Percentiles rank a stretch among this genome's conserved stretches.
These are phyloP conservation scores for Peronospora belbahrii DNA, from an alignment of 352 stramenopile species.

Conservation along the genomic window DNA sequence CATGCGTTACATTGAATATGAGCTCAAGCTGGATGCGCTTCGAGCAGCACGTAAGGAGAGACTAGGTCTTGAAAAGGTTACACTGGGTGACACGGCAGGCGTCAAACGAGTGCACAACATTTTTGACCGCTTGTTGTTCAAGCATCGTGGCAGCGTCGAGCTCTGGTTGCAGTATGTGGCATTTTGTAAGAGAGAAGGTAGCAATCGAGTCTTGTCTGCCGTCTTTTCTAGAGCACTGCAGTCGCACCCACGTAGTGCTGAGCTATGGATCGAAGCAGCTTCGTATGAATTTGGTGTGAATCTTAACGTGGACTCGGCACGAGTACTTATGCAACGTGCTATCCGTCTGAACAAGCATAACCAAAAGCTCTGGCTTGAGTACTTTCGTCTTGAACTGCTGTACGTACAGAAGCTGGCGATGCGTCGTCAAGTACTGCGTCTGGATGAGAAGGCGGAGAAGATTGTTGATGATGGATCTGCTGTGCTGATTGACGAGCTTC, in stretches of 20 bases:
- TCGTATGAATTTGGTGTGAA: slow-evolving; percentile 87
- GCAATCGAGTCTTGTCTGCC: slow-evolving; percentile 57
- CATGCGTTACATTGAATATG: slow-evolving; percentile 91
- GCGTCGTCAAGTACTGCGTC: slow-evolving; percentile 67
- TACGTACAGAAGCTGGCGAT: slow-evolving; percentile 87
- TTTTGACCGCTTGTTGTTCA: slow-evolving; percentile 82
- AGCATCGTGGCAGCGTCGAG: slow-evolving; percentile 83
- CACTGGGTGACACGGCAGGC: slow-evolving; percentile 64
- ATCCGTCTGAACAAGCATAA: slow-evolving; percentile 83
- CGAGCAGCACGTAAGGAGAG: slow-evolving; percentile 78
- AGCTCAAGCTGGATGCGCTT: slow-evolving; percentile 88
- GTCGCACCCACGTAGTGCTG: slow-evolving; percentile 73
- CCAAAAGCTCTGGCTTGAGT: slow-evolving; percentile 85
- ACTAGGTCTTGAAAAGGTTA: slow-evolving; percentile 54
- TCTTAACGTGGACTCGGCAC: slow-evolving; percentile 80
- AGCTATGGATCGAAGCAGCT: slow-evolving; percentile 87
- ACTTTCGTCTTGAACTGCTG: slow-evolving; percentile 85
- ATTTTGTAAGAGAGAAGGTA: slow-evolving; percentile 71
- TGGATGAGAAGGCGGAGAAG: slow-evolving; percentile 37
- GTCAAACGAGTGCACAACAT: slow-evolving; percentile 73
- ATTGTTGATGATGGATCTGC: slow-evolving; percentile 21
- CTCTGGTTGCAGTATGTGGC: slow-evolving; percentile 89
- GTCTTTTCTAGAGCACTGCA: slow-evolving; percentile 85
- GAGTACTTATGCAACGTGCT: slow-evolving; percentile 88
- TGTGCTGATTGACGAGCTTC: slow-evolving; percentile 52